phyloP scores from a whole-genome alignment of 2,329 filamentous ascomycete species.

The Aspergillus viridinutans region DNA sequence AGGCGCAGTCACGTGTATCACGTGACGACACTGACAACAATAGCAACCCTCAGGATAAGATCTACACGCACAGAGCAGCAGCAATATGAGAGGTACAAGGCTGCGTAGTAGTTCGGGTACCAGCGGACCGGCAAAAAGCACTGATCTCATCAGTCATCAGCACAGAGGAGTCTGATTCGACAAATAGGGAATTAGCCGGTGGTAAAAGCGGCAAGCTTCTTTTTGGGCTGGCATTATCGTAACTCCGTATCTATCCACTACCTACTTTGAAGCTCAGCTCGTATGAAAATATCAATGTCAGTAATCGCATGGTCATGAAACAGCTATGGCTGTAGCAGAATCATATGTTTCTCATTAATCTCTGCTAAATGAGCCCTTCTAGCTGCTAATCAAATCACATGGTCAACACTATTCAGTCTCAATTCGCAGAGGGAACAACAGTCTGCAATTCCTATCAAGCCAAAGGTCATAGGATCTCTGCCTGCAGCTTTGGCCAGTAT shows the following conservation, averaged over 20 bases:
- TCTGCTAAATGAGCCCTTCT: too few relatives aligned
- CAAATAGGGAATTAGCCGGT: conserved; percentile 3
- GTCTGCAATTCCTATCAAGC: too few relatives aligned
- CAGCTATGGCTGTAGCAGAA: too few relatives aligned
- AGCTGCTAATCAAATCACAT: too few relatives aligned
- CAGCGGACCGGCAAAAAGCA: conserved; percentile 1
- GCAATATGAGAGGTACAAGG: background rate
- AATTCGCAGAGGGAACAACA: too few relatives aligned
- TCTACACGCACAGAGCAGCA: background rate
- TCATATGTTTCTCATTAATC: too few relatives aligned
- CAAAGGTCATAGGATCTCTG: too few relatives aligned
- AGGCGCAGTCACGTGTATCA: background rate
- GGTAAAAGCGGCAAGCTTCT: conserved; percentile 1
- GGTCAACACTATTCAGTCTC: too few relatives aligned
- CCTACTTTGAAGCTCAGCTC: too few relatives aligned
- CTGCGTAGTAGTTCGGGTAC: conserved; percentile 1
- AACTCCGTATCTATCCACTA: too few relatives aligned
- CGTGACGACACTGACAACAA: background rate
- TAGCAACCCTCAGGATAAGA: background rate
- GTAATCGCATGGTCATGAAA: too few relatives aligned
- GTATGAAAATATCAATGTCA: background rate
- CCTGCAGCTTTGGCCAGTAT: too few relatives aligned
- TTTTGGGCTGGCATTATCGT: background rate
- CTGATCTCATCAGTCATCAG: conserved; percentile 7
- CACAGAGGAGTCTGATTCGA: conserved; percentile 3